Evolutionary conservation across 2,329 filamentous ascomycete genomes (phyloP), one percentile per base, ranked within the genome.

Genomic region (Fusarium sarcochroum): DNA sequence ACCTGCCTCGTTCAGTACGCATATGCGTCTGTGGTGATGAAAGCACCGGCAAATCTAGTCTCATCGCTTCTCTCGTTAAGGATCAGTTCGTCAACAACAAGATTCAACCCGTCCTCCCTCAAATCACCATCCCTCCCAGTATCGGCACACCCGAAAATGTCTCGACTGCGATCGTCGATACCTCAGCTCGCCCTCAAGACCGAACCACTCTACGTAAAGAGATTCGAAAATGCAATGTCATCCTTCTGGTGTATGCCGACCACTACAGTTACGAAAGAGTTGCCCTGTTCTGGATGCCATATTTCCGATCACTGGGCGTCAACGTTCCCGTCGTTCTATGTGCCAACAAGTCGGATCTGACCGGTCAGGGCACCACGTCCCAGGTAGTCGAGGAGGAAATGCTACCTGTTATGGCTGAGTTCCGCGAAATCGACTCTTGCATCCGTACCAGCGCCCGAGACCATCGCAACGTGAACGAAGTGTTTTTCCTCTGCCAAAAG

Each of bases 191-290:
- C 11, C 96, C 96, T 1, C 94, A 98, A 79, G 95, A 99, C 77
- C 91, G 96, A 71, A 93, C 91, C 62, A 94, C 91, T 18, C 85
- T 99, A 61, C 91, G 94, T 65, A 96, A 96, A 78, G 96, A 98
- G 82, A 94, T 99, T 66, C 90, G 96, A 69, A 98, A 98, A 80
- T 96, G 92, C 76, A 99, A 98, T 78, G 95, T 98, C 71, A 98
- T 99, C 69, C 86, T 98, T 18, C 89, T 99, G 42, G 94, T 99
- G 55, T 99, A 99, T 80, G 94, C 94, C 70, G 96, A 99, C 79
- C 95, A 98, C 81, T 99, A 99, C 84, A 98, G 94, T 85, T 99
- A 98, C 82, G 96, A 99, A 78, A 87, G 96, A 37, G 94, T 99
- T 5, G 96, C 95, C 5, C 85, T 99, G 45, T 99, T 98, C 80